Conservation (phyloP, 805 yeast genomes). For the Yarrowia divulgata region DNA sequence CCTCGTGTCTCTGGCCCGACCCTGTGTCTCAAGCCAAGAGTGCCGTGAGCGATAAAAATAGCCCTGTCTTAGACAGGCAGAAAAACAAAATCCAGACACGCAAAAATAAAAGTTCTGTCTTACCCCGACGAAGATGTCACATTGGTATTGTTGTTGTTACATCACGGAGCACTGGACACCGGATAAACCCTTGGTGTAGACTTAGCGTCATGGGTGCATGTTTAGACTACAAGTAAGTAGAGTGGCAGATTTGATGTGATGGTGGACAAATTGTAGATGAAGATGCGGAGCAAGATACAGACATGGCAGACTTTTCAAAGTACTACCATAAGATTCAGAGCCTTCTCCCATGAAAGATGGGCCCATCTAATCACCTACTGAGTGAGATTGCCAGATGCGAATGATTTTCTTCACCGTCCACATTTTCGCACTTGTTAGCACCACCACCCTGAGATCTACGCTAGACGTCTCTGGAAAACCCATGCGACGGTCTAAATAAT, state of each 20-base stretch:
- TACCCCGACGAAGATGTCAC: neutral
- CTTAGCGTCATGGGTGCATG: neutral
- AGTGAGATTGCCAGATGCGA: neutral
- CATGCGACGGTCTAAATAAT: slow-evolving; percentile 10
- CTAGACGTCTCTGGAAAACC: slow-evolving; percentile 12
- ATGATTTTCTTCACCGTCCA: neutral
- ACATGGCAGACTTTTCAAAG: neutral
- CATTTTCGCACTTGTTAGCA: neutral
- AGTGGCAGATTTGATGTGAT: too few species aligned
- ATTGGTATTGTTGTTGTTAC: slow-evolving; percentile 4
- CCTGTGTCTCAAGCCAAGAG: neutral
- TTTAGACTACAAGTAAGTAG: neutral
- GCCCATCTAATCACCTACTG: neutral
- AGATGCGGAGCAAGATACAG: neutral
- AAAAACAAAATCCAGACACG: neutral
- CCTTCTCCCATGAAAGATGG: neutral
- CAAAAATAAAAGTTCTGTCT: neutral
- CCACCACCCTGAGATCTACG: slow-evolving; percentile 2
- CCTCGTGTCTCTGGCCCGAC: neutral
- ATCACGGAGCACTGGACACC: neutral
- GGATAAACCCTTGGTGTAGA: neutral
- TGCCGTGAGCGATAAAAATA: neutral
- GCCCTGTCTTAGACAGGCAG: neutral
- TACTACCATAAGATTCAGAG: neutral
- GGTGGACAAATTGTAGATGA: too few species aligned